Base-by-base conservation (phyloP, 2,329 filamentous ascomycete genomes). In the Talaromyces marneffei region DNA sequence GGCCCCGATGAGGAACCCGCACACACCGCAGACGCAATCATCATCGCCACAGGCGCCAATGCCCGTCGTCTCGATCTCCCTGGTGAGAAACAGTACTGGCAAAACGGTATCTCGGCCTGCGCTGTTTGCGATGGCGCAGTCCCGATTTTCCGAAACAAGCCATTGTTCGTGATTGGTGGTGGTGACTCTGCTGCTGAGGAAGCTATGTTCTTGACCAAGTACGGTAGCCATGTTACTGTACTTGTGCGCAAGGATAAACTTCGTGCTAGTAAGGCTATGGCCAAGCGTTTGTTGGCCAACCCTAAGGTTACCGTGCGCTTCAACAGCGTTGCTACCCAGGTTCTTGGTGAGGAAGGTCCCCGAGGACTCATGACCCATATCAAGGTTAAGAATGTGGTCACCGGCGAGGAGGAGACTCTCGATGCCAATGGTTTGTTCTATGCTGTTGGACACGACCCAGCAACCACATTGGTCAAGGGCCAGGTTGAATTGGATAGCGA, bases 111-210 rank as follows among this genome's bases (percentile, higher is more conserved):
- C 73, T 94, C 89, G 57, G 94, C 94, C 55, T 99, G 94, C 78
- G 94, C 94, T 35, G 94, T 99, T 54, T 99, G 94, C 79, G 94
- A 99, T 73, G 94, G 94, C 66, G 94, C 92, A 55, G 88, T 97
- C 52, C 94, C 94, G 63, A 97, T 99, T 76, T 99, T 96, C 87
- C 86, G 93, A 69, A 91, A 97, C 78, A 96, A 96, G 83, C 93
- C 90, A 8, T 83, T 99, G 60, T 91, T 93, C 42, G 94, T 99
- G 55, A 97, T 99, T 66, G 94, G 94, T 65, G 95, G 94, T 65
- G 94, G 94, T 71, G 94, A 99, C 79, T 96, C 91, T 16, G 94
- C 94, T 18, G 94, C 95, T 29, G 95, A 99, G 79, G 94, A 99
- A 84, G 92, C 92, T 61, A 88, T 96, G 69, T 99, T 97, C 81